Percentiles rank a stretch among this genome's conserved stretches.
Conservation (phyloP, 2,329 filamentous ascomycete genomes). For the Kalaharituber pfeilii region DNA sequence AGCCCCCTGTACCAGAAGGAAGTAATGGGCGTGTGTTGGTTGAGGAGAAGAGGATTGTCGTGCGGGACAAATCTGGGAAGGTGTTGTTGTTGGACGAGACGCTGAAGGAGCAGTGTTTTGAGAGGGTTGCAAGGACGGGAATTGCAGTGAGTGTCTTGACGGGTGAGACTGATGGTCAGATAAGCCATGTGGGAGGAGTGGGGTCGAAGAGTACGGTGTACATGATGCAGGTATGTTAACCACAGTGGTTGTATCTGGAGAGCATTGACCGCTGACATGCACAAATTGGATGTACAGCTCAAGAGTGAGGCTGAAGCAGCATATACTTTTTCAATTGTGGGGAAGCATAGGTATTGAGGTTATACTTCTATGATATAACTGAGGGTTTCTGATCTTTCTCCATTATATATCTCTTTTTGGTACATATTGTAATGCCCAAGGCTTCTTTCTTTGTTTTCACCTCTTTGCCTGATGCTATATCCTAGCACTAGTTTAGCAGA, state of each 20-base stretch:
- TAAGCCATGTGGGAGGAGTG: slow-evolving; percentile 41
- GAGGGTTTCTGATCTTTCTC: neutral
- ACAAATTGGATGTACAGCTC: slow-evolving; percentile 26
- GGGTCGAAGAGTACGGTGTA: slow-evolving; percentile 41
- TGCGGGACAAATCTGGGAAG: slow-evolving; percentile 42
- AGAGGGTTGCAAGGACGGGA: slow-evolving; percentile 63
- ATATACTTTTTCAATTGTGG: slow-evolving; percentile 39
- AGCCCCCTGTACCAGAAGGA: slow-evolving; percentile 43
- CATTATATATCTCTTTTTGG: neutral
- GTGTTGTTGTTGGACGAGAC: slow-evolving; percentile 65
- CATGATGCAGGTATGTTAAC: slow-evolving; percentile 41
- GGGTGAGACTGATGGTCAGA: slow-evolving; percentile 43
- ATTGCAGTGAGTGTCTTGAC: slow-evolving; percentile 84
- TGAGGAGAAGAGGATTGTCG: slow-evolving; percentile 63
- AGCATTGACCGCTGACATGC: neutral
- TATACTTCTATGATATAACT: too few species aligned
- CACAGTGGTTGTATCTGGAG: neutral
- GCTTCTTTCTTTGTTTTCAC: too few species aligned
- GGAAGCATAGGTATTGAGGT: slow-evolving; percentile 34
- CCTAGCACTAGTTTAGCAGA: too few species aligned
- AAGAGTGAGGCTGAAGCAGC: slow-evolving; percentile 36
- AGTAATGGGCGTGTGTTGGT: slow-evolving; percentile 36
- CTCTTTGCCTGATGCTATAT: too few species aligned
- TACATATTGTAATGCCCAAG: too few species aligned
- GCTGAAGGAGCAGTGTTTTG: slow-evolving; percentile 68